These are phyloP conservation scores for Cladosporium velox DNA, from an alignment of 2,329 filamentous ascomycete genomes.

Conservation along the genomic window DNA sequence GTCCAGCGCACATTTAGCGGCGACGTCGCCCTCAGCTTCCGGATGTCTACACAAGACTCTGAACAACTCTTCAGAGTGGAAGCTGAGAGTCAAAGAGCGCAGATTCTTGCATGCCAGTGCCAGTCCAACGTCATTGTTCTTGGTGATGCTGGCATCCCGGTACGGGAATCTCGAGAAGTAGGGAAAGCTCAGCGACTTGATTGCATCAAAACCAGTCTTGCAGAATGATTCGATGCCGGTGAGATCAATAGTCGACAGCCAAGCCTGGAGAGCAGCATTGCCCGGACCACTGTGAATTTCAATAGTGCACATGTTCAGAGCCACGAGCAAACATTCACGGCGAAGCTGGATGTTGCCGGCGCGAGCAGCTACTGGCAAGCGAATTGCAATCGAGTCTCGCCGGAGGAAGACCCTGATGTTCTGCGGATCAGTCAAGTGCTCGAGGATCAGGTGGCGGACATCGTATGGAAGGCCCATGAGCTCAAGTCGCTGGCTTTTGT, in stretches of 20 bases:
- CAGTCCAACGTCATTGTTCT: constrained; percentile 25
- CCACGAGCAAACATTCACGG: constrained; percentile 11
- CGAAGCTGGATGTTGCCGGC: constrained; percentile 13
- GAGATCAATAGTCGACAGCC: constrained; percentile 19
- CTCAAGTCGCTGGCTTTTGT: not conserved
- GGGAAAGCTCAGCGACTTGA: constrained; percentile 23
- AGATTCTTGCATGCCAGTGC: constrained; percentile 24
- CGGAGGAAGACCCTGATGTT: constrained; percentile 6
- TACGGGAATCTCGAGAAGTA: constrained; percentile 25
- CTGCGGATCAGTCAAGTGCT: constrained; percentile 1
- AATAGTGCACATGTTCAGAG: constrained; percentile 19
- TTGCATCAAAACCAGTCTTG: constrained; percentile 24
- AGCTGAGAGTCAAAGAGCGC: constrained; percentile 10
- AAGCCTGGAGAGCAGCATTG: constrained; percentile 16
- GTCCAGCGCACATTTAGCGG: not conserved
- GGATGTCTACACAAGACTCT: not conserved
- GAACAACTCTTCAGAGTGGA: constrained; percentile 11
- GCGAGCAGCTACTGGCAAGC: constrained; percentile 15
- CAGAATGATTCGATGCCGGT: constrained; percentile 8
- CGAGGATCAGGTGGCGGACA: constrained; percentile 14
- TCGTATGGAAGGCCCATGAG: constrained; percentile 19
- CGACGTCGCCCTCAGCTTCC: not conserved
- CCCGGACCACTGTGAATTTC: constrained; percentile 20
- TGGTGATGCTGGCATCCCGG: not conserved
- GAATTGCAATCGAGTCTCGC: not conserved